Base-by-base conservation (phyloP, 148 eudicot genomes). In the Fallopia convolvulus region DNA sequence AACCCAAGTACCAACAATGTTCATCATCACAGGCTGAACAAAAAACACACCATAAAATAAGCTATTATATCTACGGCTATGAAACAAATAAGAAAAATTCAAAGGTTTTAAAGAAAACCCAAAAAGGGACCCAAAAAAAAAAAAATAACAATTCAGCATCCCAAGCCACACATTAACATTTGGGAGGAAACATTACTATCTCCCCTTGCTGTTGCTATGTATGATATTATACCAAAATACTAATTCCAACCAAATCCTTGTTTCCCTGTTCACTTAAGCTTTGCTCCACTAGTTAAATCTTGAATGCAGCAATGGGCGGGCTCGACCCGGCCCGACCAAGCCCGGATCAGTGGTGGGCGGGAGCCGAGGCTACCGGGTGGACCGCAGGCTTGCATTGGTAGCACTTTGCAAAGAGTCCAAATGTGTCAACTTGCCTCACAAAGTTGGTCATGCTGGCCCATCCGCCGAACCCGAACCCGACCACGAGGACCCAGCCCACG, bases 381-480 rank as follows among this genome's bases (percentile, higher is more conserved):
- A 83, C 26, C 3, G 90, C 78, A 0, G 95, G 87, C 56, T 89
- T 88, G 87, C 97, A 93, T 53, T 93, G 98, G 42, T 93, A 91
- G 79, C 96, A 91, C 85, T 91, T 93, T 7, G 98, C 97, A 55
- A 89, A 91, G 58, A 93, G 93, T 7, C 98, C 98, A 56, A 93
- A 93, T 0, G 97, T 89, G 82, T 93, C 91, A 21, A 93, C 81
- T 80, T 93, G 98, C 52, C 66, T 87, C 0, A 93, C 82, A 58
- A 93, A 93, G 81, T 93, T 93, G 78, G 90, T 84, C 84, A 93
- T 53, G 77, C 98, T 93, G 2, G 98, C 98, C 98, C 98, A 93
- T 79, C 98, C 98, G 0, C 98, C 98, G 68, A 93, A 93, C 70
- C 98, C 98, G 65, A 93, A 93, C 17, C 98, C 98, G 39, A 91